Base-by-base conservation (phyloP, 2,329 filamentous ascomycete genomes). In the Atkinsonella texensis region DNA sequence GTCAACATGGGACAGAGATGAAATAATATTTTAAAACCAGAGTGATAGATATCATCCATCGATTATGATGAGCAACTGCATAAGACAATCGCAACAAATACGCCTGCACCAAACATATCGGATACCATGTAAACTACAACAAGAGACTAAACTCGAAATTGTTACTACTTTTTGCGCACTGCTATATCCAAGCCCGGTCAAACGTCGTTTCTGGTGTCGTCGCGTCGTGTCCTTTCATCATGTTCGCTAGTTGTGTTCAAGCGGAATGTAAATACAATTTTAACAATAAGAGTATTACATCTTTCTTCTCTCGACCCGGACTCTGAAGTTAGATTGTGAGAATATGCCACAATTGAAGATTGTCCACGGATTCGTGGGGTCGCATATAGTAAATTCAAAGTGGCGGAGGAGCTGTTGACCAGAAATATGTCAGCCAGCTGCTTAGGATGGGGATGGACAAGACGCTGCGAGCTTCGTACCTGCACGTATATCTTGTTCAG, bases 401-500 rank as follows among this genome's bases (percentile, higher is more conserved):
- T 45, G 49, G n/a, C 52, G 42, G 8, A 56, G 48, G 2, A 55
- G 42, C 53, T 53, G 28, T n/a, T 41, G 2, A 33, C 28, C 38
- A 13, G 28, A 33, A 17, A 38, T 18, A 44, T 32, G 13, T 31
- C 20, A 47, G 23, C 38, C 33, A 42, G 18, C 10, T 6, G 40
- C 13, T 10, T n/a, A 42, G 44, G 49, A n/a, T 11, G 35, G 17
- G n/a, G 2, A n/a, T 12, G 35, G 35, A 38, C 35, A 32, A 50
- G 13, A 17, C 28, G 8, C 18, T 18, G 10, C 10, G 17, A 13
- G 12, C 20, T 10, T 33, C 45, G 33, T 31, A 69, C 62, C 60
- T 72, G 68, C 38, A 68, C 67, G 31, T 66, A 57, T 7, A 61
- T 54, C 52, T 57, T 58, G 49, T 63, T 61, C 20, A 65, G 46